Percentiles rank a stretch among this genome's conserved stretches.
Evolutionary conservation across 129 eudicot species (phyloP).

Genomic region (Calendula officinalis): DNA sequence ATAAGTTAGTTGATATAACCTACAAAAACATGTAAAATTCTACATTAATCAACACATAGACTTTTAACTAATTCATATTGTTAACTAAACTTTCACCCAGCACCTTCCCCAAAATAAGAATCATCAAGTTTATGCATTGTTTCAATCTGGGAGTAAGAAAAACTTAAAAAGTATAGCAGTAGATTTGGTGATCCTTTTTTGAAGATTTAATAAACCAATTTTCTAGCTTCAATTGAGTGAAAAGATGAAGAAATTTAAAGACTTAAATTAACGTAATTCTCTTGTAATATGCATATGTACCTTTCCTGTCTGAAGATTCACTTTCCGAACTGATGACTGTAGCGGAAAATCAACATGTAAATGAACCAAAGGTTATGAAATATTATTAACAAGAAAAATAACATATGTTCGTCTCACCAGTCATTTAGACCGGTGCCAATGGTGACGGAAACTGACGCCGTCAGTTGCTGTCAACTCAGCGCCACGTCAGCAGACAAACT

Average conservation of each 20-base stretch:
- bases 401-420: background rate
- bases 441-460: too few relatives aligned
- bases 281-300: constrained; percentile 31
- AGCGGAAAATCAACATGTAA: constrained; percentile 14
- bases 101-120: constrained; percentile 72
- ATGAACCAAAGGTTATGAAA: background rate
- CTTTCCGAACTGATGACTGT: constrained; percentile 85
- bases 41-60: too few relatives aligned
- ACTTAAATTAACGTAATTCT: background rate
- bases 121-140: constrained; percentile 43
- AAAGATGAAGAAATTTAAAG: background rate
- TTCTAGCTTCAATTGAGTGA: background rate
- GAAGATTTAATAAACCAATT: background rate
- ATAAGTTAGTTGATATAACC: constrained; percentile 86
- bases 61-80: background rate
- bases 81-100: constrained; percentile 61
- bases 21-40: constrained; percentile 42
- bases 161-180: background rate
- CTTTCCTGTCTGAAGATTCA: constrained; percentile 59
- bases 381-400: background rate
- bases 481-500: too few relatives aligned
- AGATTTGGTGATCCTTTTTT: background rate
- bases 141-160: constrained; percentile 44
- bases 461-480: too few relatives aligned
- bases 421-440: too few relatives aligned